phyloP scores from a whole-genome alignment of 495 filamentous ascomycete genomes.

The Amniculicola lignicola region DNA sequence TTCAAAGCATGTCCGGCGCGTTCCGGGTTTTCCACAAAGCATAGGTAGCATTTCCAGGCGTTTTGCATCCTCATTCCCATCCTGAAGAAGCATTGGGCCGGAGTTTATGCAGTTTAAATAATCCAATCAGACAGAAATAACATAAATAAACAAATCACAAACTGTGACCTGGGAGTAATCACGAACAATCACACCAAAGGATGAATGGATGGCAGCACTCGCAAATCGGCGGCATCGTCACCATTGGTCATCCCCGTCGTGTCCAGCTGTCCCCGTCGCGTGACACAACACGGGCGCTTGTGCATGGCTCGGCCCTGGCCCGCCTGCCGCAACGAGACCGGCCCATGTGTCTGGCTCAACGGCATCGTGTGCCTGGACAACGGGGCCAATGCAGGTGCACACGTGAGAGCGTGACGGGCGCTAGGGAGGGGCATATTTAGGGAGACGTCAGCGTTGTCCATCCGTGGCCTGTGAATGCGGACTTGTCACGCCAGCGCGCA shows the following conservation, averaged over 20 bases:
- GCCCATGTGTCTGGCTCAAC: too few relatives aligned
- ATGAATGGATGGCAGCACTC: not conserved
- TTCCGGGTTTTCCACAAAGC: too few relatives aligned
- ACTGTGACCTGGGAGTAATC: too few relatives aligned
- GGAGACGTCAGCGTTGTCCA: too few relatives aligned
- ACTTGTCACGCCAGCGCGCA: not conserved
- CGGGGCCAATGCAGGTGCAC: not conserved
- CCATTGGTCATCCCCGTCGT: not conserved
- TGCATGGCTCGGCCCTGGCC: not conserved
- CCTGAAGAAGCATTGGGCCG: too few relatives aligned
- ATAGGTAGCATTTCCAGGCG: not conserved
- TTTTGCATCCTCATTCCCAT: not conserved
- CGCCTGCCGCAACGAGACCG: too few relatives aligned
- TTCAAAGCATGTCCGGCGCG: too few relatives aligned
- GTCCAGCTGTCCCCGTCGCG: not conserved
- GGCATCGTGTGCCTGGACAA: not conserved
- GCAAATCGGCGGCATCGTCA: not conserved
- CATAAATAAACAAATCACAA: too few relatives aligned
- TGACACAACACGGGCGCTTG: not conserved
- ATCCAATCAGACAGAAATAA: too few relatives aligned
- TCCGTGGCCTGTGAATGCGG: not conserved
- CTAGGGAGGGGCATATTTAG: too few relatives aligned
- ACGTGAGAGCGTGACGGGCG: not conserved
- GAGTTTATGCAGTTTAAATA: too few relatives aligned
- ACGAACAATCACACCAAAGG: not conserved